phyloP scores from a whole-genome alignment of 306 rosid genomes.

The Mimosa pudica region DNA sequence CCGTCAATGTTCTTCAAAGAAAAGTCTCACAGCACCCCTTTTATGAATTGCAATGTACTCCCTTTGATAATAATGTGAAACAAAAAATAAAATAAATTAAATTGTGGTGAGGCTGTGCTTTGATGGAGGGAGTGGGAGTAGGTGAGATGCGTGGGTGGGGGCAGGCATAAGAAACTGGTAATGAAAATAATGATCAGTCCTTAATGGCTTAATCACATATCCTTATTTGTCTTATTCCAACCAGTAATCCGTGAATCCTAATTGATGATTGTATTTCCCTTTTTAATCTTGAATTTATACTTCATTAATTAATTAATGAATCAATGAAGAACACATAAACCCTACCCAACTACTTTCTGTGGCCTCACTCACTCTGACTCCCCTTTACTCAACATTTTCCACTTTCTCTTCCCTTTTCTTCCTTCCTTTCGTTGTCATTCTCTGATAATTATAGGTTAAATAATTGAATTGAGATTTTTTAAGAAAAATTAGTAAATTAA shows the following conservation, averaged over 20 bases:
- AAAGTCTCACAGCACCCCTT: not conserved
- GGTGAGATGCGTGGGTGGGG: conserved; percentile 20
- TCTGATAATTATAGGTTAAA: not conserved
- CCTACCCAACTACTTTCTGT: conserved; percentile 7
- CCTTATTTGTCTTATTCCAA: conserved; percentile 44
- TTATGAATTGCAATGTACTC: not conserved
- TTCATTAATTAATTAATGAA: not conserved
- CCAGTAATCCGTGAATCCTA: conserved; percentile 28
- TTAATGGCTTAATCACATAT: conserved; percentile 30
- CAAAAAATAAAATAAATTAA: not conserved
- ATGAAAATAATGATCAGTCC: conserved; percentile 23
- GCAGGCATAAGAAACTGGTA: conserved; percentile 24
- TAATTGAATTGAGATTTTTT: too few species aligned
- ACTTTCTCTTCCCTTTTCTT: not conserved
- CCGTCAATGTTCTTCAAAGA: not conserved
- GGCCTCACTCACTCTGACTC: not conserved
- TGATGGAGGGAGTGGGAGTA: conserved; percentile 2
- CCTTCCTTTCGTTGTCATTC: not conserved
- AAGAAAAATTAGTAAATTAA: too few species aligned
- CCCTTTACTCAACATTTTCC: not conserved
- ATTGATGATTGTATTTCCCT: not conserved
- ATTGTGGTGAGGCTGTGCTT: not conserved
- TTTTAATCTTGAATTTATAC: not conserved
- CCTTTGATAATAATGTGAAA: too few species aligned
- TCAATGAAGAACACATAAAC: not conserved